phyloP scores from a whole-genome alignment of 352 stramenopile species.

The Phytophthora podocarpi region DNA sequence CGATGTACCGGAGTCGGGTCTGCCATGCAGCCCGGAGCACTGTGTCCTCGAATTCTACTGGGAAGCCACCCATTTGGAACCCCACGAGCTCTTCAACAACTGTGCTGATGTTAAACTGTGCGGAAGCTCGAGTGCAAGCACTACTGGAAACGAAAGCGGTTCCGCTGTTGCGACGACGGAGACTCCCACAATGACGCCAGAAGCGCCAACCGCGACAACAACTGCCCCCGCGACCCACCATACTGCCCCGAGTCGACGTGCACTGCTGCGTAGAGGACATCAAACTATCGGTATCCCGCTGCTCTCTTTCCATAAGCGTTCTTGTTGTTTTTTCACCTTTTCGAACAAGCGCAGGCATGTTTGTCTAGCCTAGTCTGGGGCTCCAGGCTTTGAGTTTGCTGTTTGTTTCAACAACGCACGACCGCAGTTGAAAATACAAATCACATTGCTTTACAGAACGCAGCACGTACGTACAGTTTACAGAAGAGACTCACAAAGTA shows the following conservation, averaged over 20 bases:
- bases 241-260: constrained; percentile 28
- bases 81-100: constrained; percentile 47
- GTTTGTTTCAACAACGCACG: too few relatives aligned
- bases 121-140: constrained; percentile 12
- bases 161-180: neutral
- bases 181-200: too few relatives aligned
- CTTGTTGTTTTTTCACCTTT: too few relatives aligned
- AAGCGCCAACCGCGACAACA: constrained; percentile 1
- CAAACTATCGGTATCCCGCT: too few relatives aligned
- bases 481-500: constrained; percentile 3
- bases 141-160: constrained; percentile 9
- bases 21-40: constrained; percentile 33
- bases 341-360: too few relatives aligned
- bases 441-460: neutral
- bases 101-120: constrained; percentile 41
- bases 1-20: constrained; percentile 27
- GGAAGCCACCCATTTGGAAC: constrained; percentile 33
- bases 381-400: too few relatives aligned
- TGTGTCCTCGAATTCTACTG: constrained; percentile 44
- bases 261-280: constrained; percentile 16
- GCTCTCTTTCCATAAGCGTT: too few relatives aligned
- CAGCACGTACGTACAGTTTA: neutral
- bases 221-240: constrained; percentile 5
- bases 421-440: constrained; percentile 1
- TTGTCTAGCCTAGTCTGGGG: too few relatives aligned